A percentile compares a stretch with the other conserved stretches of the same genome.
Conservation (phyloP, 192 early-diverging fungal species). For the Diversispora epigaea region DNA sequence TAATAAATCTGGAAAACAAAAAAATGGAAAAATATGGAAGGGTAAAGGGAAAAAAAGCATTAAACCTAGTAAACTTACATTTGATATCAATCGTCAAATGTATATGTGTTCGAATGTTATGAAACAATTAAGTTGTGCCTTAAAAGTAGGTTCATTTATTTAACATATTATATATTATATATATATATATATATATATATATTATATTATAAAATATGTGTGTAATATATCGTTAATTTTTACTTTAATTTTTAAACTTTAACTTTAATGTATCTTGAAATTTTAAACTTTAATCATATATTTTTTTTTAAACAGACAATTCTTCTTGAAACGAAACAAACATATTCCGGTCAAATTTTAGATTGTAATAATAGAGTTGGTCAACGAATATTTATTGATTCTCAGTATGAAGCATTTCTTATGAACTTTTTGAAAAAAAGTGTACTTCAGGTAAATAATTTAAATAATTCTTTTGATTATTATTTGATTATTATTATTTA, state of each 20-base stretch:
- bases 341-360: conserved; percentile 18
- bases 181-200: too few relatives aligned
- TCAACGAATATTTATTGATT: conserved; percentile 31
- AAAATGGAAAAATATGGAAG: conserved; percentile 21
- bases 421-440: conserved; percentile 31
- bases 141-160: conserved; percentile 16
- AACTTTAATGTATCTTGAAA: too few relatives aligned
- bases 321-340: conserved; percentile 24
- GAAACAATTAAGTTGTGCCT: conserved; percentile 18
- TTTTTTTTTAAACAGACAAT: conserved; percentile 15
- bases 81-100: conserved; percentile 5
- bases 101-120: conserved; percentile 27
- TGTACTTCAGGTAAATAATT: conserved; percentile 15
- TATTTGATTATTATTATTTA: neutral
- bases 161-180: neutral
- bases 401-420: conserved; percentile 32
- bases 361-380: conserved; percentile 30
- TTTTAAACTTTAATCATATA: neutral
- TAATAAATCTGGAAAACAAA: neutral
- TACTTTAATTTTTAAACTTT: neutral
- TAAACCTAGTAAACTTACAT: neutral
- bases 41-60: conserved; percentile 4
- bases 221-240: neutral
- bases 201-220: too few relatives aligned
- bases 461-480: neutral